Evolutionary conservation across 2,329 filamentous ascomycete species (phyloP).

Genomic region (Celoporthe dispersa): DNA sequence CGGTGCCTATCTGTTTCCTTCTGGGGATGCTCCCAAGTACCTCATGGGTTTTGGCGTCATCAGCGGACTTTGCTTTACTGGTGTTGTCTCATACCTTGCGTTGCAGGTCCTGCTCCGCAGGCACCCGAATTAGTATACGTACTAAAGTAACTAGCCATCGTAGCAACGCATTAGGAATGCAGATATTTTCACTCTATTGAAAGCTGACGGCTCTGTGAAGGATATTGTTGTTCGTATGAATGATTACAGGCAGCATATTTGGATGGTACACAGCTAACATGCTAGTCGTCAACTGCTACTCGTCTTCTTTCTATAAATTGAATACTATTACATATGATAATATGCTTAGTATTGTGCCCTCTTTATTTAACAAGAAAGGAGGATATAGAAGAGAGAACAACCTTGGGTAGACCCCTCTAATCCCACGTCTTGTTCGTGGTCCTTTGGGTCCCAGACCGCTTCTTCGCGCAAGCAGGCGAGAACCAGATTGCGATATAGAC

Average conservation of each 20-base stretch:
- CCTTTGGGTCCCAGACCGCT: background rate
- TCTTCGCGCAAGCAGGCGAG: background rate
- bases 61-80: slow-evolving; percentile 31
- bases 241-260: too few relatives aligned
- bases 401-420: background rate
- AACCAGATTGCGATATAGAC: background rate
- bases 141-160: background rate
- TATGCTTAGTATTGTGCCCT: too few relatives aligned
- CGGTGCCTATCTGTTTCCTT: slow-evolving; percentile 44
- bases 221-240: background rate
- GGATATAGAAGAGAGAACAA: background rate
- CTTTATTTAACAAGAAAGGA: background rate
- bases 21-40: slow-evolving; percentile 32
- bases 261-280: background rate
- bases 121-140: background rate
- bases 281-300: background rate
- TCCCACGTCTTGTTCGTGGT: background rate
- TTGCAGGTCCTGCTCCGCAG: slow-evolving; percentile 22
- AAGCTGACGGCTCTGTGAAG: background rate
- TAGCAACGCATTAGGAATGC: background rate
- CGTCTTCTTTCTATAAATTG: too few relatives aligned
- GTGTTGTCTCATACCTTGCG: slow-evolving; percentile 25
- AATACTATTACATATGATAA: too few relatives aligned
- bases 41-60: slow-evolving; percentile 32
- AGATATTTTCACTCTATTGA: background rate